These are phyloP conservation scores for Herpetomonas tarakana DNA, from an alignment of 208 protist genomes.

Conservation along the genomic window DNA sequence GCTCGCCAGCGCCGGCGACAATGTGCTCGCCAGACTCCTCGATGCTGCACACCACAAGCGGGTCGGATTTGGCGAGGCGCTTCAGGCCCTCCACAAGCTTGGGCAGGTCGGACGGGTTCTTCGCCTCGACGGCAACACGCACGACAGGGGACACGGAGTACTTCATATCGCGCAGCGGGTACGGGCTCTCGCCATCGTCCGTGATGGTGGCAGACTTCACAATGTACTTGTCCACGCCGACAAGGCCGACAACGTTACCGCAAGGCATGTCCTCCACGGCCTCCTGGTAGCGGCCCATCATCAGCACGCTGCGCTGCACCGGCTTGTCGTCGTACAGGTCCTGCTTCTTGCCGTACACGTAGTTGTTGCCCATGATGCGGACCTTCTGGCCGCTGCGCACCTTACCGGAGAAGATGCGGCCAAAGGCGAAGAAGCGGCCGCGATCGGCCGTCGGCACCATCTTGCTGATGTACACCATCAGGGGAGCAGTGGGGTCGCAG, in stretches of 20 bases:
- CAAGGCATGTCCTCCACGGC: slow-evolving; percentile 96
- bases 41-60: slow-evolving; percentile 92
- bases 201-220: slow-evolving; percentile 99
- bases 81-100: slow-evolving; percentile 98
- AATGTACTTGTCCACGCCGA: slow-evolving; percentile 99
- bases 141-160: slow-evolving; percentile 99
- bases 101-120: slow-evolving; percentile 96
- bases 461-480: slow-evolving; percentile 99
- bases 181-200: slow-evolving; percentile 58
- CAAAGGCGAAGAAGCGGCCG: slow-evolving; percentile 81
- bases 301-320: slow-evolving; percentile 67
- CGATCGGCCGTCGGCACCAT: slow-evolving; percentile 99
- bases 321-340: slow-evolving; percentile 79
- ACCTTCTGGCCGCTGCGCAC: slow-evolving; percentile 98
- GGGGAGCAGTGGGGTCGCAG: slow-evolving; percentile 93
- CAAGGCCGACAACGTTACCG: slow-evolving; percentile 98
- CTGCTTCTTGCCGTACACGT: slow-evolving; percentile 98
- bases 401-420: slow-evolving; percentile 81
- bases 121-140: slow-evolving; percentile 97
- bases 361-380: slow-evolving; percentile 99
- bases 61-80: slow-evolving; percentile 97
- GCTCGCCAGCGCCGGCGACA: slow-evolving; percentile 98
- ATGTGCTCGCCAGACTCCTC: slow-evolving; percentile 99
- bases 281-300: slow-evolving; percentile 95
- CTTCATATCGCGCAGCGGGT: slow-evolving; percentile 96